A percentile compares a stretch with the other conserved stretches of the same genome.
These are phyloP conservation scores for Erodium maritimum DNA, from an alignment of 345 rosid genomes.

Conservation along the genomic window DNA sequence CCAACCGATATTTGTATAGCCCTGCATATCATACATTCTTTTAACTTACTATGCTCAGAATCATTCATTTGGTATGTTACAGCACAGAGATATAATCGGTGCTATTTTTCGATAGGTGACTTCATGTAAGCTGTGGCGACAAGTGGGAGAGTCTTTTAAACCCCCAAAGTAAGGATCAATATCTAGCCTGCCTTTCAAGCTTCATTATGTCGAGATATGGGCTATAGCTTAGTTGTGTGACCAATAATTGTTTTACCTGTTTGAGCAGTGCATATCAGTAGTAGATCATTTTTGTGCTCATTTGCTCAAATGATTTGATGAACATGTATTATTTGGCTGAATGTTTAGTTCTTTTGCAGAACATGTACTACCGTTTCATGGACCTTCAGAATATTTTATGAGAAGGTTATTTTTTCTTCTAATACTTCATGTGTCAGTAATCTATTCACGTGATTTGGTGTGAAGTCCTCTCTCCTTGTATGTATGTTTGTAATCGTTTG, in stretches of 20 bases:
- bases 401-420: conserved; percentile 40
- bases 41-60: background rate
- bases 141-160: conserved; percentile 72
- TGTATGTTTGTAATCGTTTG: no score
- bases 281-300: background rate
- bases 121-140: conserved; percentile 61
- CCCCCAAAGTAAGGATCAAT: conserved; percentile 59
- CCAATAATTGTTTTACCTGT: background rate
- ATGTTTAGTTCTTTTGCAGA: conserved; percentile 23
- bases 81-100: background rate
- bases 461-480: background rate
- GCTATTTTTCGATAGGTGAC: conserved; percentile 35
- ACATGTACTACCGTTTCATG: conserved; percentile 73
- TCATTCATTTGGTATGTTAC: background rate
- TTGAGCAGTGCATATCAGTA: background rate
- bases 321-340: conserved; percentile 2
- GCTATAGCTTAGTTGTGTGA: background rate
- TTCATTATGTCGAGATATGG: background rate
- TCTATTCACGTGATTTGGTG: background rate
- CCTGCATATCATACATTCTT: background rate
- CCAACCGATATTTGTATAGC: background rate
- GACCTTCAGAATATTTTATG: conserved; percentile 69
- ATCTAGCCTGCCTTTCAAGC: conserved; percentile 1
- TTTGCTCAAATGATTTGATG: background rate
- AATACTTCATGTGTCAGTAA: background rate